Percentiles rank a stretch among this genome's conserved stretches.
phyloP scores from a whole-genome alignment of 345 rosid genomes.

The Theobroma cacao region DNA sequence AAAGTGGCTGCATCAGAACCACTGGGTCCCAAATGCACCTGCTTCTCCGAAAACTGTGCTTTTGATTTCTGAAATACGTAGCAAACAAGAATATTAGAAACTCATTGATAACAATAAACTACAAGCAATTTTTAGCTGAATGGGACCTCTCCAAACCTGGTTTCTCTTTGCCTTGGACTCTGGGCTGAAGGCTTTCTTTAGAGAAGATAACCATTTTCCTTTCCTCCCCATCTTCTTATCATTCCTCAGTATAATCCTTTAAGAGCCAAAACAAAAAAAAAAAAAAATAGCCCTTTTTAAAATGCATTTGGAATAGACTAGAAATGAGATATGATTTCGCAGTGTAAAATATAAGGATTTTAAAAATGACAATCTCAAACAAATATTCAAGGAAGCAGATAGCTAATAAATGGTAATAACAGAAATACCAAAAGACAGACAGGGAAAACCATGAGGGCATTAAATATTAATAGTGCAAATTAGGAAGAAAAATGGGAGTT shows the following conservation, averaged over 20 bases:
- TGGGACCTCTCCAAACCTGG: constrained; percentile 29
- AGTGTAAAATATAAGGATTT: neutral
- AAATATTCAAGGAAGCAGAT: neutral
- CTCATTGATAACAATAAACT: neutral
- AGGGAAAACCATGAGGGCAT: neutral
- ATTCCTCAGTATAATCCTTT: constrained; percentile 26
- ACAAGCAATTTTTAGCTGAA: neutral
- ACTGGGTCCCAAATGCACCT: constrained; percentile 27
- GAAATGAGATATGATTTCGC: neutral
- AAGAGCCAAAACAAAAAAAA: neutral
- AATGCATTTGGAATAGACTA: neutral
- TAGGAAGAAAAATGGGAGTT: neutral
- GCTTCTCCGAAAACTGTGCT: constrained; percentile 51
- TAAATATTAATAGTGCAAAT: neutral
- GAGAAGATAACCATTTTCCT: constrained; percentile 87
- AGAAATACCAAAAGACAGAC: neutral
- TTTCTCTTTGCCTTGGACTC: constrained; percentile 59
- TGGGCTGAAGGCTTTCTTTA: constrained; percentile 85
- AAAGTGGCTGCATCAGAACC: constrained; percentile 31
- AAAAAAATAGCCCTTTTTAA: neutral
- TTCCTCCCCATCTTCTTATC: constrained; percentile 81
- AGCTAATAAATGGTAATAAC: neutral
- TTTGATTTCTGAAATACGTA: constrained; percentile 34
- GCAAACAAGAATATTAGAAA: neutral
- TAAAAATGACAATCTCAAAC: neutral